Conservation (phyloP, 257 asterid species). For the Solanum dulcamara region DNA sequence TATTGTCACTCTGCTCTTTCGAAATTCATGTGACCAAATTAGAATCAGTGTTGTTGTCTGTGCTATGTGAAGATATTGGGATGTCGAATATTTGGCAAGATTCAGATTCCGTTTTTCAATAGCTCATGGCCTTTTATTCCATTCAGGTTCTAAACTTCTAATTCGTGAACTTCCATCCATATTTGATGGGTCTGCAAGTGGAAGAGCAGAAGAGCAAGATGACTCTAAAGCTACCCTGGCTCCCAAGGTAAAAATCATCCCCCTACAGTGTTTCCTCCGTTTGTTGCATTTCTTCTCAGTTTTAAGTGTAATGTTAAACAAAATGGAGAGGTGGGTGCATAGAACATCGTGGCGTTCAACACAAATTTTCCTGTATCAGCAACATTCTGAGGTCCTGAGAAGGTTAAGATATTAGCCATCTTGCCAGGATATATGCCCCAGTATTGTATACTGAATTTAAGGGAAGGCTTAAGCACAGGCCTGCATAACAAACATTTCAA, state of each 20-base stretch:
- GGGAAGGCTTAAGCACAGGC: background rate
- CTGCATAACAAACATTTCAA: background rate
- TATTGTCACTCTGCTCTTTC: background rate
- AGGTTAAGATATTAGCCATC: background rate
- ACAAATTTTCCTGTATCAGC: background rate
- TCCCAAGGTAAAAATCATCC: conserved; percentile 51
- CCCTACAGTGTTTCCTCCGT: background rate
- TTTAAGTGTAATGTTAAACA: background rate
- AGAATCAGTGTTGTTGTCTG: background rate
- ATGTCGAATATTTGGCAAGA: background rate
- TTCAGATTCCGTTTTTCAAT: background rate
- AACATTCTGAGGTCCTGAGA: background rate
- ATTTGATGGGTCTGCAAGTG: conserved; percentile 74
- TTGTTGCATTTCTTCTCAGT: background rate
- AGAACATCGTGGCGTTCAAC: background rate
- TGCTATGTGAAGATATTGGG: background rate
- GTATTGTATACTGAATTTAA: background rate
- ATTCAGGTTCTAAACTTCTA: conserved; percentile 78
- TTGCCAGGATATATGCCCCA: background rate
- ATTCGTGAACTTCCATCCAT: conserved; percentile 74
- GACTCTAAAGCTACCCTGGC: conserved; percentile 74
- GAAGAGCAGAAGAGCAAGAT: conserved; percentile 65
- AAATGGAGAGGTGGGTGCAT: background rate
- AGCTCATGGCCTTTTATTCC: background rate
- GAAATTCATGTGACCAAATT: background rate